phyloP scores from a whole-genome alignment of 2,329 filamentous ascomycete species.

The Emergomyces pasteurianus region DNA sequence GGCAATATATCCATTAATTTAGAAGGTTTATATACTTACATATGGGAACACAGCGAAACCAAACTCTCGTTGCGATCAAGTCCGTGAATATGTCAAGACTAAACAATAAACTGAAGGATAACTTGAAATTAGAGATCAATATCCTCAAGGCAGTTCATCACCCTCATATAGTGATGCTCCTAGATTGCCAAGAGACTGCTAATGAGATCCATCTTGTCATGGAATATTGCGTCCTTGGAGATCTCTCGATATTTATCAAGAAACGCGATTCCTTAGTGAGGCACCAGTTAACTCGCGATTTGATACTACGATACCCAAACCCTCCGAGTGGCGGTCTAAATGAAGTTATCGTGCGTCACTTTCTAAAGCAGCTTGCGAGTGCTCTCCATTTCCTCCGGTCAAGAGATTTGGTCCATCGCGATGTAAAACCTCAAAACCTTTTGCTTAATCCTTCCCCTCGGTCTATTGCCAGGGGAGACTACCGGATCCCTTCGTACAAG shows the following conservation, averaged over 20 bases:
- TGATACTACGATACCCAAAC: slow-evolving; percentile 88
- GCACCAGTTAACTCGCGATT: slow-evolving; percentile 72
- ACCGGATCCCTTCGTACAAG: slow-evolving; percentile 58
- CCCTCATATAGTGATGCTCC: slow-evolving; percentile 90
- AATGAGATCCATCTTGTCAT: slow-evolving; percentile 93
- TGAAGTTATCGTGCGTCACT: slow-evolving; percentile 93
- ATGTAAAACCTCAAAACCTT: slow-evolving; percentile 95
- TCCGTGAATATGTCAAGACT: slow-evolving; percentile 83
- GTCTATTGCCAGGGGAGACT: slow-evolving; percentile 52
- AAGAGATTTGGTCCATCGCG: slow-evolving; percentile 83
- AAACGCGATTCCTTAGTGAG: slow-evolving; percentile 71
- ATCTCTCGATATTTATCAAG: slow-evolving; percentile 92
- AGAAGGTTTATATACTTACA: neutral
- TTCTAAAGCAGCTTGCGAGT: slow-evolving; percentile 86
- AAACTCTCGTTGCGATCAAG: slow-evolving; percentile 85
- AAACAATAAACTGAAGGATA: slow-evolving; percentile 93
- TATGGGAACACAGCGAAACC: slow-evolving; percentile 37
- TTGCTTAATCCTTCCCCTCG: slow-evolving; percentile 71
- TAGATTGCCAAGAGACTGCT: slow-evolving; percentile 80
- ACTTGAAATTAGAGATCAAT: slow-evolving; percentile 87
- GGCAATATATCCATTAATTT: neutral
- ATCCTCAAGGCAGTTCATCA: slow-evolving; percentile 90
- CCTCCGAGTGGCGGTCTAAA: slow-evolving; percentile 73
- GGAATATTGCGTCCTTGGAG: slow-evolving; percentile 95
- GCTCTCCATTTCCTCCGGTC: slow-evolving; percentile 78